These are phyloP conservation scores for Trichosanthes truncata DNA, from an alignment of 306 rosid species.

Conservation along the genomic window DNA sequence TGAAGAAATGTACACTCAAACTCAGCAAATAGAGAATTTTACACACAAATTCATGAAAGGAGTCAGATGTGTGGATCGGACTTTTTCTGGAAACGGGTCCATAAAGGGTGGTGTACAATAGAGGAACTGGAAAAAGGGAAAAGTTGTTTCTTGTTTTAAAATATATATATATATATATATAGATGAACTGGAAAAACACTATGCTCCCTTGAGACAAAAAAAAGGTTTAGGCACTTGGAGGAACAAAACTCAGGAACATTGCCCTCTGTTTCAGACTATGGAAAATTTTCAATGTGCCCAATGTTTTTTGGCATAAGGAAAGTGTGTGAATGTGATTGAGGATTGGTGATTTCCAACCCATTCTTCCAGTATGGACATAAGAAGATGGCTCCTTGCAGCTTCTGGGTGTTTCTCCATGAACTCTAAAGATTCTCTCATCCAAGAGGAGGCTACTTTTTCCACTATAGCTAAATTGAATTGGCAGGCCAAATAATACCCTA, in stretches of 20 bases:
- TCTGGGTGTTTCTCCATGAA: not conserved
- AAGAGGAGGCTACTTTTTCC: not conserved
- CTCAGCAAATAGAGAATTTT: not conserved
- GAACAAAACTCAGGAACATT: not conserved
- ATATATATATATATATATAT: too few species aligned
- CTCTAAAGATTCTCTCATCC: too few species aligned
- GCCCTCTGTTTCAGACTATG: not conserved
- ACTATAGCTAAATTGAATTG: too few species aligned
- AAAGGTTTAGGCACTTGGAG: not conserved
- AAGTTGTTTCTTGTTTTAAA: too few species aligned
- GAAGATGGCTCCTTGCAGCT: not conserved
- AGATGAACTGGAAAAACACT: not conserved
- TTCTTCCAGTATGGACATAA: not conserved
- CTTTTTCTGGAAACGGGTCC: too few species aligned
- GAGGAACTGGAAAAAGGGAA: not conserved
- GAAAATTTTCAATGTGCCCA: not conserved
- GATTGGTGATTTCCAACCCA: not conserved
- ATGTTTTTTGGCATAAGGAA: not conserved
- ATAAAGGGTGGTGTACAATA: not conserved
- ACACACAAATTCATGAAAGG: not conserved
- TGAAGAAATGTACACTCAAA: not conserved
- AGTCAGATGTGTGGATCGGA: too few species aligned
- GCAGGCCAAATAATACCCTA: too few species aligned
- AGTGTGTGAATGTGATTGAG: not conserved
- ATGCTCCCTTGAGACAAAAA: not conserved